Evolutionary conservation across 768 basidiomycete genomes (phyloP).

Genomic region (Pulveroboletus frians): DNA sequence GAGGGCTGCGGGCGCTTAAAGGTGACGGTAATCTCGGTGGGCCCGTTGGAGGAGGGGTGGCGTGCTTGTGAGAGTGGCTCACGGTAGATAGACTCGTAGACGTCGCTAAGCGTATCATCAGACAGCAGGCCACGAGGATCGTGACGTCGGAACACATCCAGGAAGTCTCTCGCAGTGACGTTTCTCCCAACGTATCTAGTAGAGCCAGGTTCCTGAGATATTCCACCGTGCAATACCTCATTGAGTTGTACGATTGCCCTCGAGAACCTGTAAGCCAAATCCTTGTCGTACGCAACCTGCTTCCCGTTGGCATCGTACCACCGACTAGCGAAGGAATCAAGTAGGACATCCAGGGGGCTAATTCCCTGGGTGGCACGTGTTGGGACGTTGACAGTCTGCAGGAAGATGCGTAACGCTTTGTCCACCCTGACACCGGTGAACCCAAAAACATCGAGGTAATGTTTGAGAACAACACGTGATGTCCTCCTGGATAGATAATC

Average conservation of each 20-base stretch:
- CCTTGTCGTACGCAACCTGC: constrained; percentile 75
- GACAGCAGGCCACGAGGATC: constrained; percentile 68
- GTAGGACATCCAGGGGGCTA: constrained; percentile 48
- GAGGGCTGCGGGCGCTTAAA: constrained; percentile 72
- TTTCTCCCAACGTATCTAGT: constrained; percentile 51
- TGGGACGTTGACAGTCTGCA: constrained; percentile 74
- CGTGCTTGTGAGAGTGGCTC: constrained; percentile 73
- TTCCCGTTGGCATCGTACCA: constrained; percentile 89
- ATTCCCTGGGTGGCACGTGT: constrained; percentile 32
- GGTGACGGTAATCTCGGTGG: constrained; percentile 52
- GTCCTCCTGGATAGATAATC: constrained; percentile 74
- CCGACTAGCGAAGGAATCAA: constrained; percentile 79
- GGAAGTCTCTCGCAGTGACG: constrained; percentile 72
- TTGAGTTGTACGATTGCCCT: constrained; percentile 84
- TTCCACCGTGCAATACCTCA: constrained; percentile 75
- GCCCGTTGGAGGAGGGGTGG: constrained; percentile 34
- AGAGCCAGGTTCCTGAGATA: constrained; percentile 55
- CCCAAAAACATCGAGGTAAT: constrained; percentile 85
- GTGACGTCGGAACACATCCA: constrained; percentile 73
- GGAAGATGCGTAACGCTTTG: constrained; percentile 83
- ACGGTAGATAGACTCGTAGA: constrained; percentile 71
- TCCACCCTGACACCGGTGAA: constrained; percentile 82
- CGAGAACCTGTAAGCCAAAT: constrained; percentile 71
- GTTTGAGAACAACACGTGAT: constrained; percentile 70
- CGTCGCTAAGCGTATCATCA: constrained; percentile 69